Conservation (phyloP, 169 alveolate species). For the Babesia ovata region DNA sequence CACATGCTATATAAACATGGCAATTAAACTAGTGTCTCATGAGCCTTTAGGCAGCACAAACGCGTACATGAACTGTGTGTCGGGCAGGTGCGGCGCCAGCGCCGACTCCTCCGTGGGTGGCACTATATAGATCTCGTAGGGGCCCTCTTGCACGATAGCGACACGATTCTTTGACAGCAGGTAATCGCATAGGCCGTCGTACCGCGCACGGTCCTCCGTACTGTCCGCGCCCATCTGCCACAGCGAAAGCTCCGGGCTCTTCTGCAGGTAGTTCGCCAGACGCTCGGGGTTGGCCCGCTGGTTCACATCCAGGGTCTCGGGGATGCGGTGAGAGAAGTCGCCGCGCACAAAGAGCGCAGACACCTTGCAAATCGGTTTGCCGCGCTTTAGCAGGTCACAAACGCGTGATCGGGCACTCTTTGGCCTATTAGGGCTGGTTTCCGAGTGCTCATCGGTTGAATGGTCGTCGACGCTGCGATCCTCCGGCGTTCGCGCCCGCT, state of each 20-base stretch:
- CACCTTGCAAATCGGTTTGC: conserved; percentile 73
- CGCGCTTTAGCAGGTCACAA: conserved; percentile 71
- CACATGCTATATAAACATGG: conserved; percentile 3
- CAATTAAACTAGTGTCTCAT: background rate
- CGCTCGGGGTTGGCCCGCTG: conserved; percentile 73
- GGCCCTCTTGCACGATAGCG: conserved; percentile 72
- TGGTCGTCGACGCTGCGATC: conserved; percentile 1
- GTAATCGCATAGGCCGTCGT: conserved; percentile 75
- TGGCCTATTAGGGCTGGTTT: background rate
- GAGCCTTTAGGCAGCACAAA: conserved; percentile 60
- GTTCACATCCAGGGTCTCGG: conserved; percentile 65
- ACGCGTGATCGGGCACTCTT: conserved; percentile 19
- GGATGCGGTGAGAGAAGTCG: conserved; percentile 53
- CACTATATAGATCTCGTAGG: conserved; percentile 71
- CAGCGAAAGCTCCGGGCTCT: conserved; percentile 61
- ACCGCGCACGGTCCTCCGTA: conserved; percentile 67
- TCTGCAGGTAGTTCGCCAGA: conserved; percentile 46
- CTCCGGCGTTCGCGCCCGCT: background rate
- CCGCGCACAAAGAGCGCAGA: conserved; percentile 69
- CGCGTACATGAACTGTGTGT: conserved; percentile 76
- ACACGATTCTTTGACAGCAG: conserved; percentile 70
- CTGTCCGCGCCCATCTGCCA: conserved; percentile 79
- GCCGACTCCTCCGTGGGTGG: conserved; percentile 70
- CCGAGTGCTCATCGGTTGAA: background rate
- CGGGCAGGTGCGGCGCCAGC: conserved; percentile 67